phyloP scores from a whole-genome alignment of 208 protist genomes.

The Vickermania spadyakhi region DNA sequence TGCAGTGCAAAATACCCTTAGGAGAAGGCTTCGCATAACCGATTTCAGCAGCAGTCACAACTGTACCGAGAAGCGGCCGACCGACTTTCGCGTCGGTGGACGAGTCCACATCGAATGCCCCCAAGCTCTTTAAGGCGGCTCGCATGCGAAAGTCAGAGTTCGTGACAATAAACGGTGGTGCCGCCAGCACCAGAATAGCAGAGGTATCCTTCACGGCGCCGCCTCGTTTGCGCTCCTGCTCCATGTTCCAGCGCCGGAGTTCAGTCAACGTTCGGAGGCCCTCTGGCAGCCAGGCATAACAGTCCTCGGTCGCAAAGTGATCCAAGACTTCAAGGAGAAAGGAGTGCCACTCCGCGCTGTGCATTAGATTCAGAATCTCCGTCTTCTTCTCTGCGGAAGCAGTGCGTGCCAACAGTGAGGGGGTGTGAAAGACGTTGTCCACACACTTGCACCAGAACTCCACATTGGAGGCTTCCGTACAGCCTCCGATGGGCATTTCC shows the following conservation, averaged over 20 bases:
- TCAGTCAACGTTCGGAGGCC: constrained; percentile 26
- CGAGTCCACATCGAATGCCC: background rate
- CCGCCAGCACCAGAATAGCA: constrained; percentile 10
- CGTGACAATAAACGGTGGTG: constrained; percentile 32
- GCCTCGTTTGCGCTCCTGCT: constrained; percentile 1
- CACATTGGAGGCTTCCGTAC: constrained; percentile 10
- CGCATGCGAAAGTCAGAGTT: constrained; percentile 32
- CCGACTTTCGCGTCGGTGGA: background rate
- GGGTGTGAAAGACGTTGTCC: constrained; percentile 6
- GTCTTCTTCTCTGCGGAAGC: background rate
- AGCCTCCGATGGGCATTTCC: constrained; percentile 53
- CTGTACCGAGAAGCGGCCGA: constrained; percentile 20
- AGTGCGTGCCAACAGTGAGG: background rate
- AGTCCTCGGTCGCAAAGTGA: constrained; percentile 30
- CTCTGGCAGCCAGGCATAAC: constrained; percentile 43
- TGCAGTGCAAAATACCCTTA: constrained; percentile 21
- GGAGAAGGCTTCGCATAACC: constrained; percentile 60
- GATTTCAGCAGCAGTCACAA: constrained; percentile 29
- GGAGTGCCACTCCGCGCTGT: background rate
- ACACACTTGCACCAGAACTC: constrained; percentile 44
- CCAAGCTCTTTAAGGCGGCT: constrained; percentile 19
- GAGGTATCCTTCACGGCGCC: background rate
- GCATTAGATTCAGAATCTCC: background rate
- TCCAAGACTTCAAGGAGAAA: constrained; percentile 20
- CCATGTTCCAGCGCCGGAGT: constrained; percentile 27